phyloP scores from a whole-genome alignment of 1,139 yeast genomes.

The Arxiozyma heterogenica region DNA sequence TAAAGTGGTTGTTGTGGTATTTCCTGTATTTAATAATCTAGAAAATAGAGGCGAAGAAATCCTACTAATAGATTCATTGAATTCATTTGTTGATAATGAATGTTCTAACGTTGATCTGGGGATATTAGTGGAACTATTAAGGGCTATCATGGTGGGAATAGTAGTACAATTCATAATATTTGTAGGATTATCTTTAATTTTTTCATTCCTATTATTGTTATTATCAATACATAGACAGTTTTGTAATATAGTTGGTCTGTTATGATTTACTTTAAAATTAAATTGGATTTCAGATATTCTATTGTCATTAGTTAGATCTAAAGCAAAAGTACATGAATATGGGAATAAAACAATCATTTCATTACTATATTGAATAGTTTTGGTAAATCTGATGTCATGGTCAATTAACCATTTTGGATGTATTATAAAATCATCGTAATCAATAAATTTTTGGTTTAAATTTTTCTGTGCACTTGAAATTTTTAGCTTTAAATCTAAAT shows the following conservation, averaged over 20 bases:
- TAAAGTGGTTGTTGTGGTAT: conserved; percentile 1
- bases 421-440: conserved; percentile 73
- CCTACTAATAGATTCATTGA: conserved; percentile 19
- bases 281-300: conserved; percentile 7
- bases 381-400: conserved; percentile 54
- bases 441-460: conserved; percentile 46
- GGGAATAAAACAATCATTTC: conserved; percentile 79
- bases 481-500: conserved; percentile 49
- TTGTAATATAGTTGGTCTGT: background rate
- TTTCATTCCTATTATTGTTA: conserved; percentile 7
- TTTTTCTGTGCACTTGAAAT: conserved; percentile 19
- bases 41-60: conserved; percentile 26
- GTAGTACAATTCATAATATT: conserved; percentile 3
- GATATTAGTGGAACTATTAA: background rate
- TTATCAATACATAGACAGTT: background rate
- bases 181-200: too few species aligned
- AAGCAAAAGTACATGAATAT: conserved; percentile 77
- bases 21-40: conserved; percentile 16
- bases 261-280: background rate
- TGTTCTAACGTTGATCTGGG: background rate
- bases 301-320: conserved; percentile 37
- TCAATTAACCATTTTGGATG: conserved; percentile 54
- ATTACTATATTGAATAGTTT: conserved; percentile 54
- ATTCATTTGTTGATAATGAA: background rate
- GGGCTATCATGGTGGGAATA: background rate